phyloP scores from a whole-genome alignment of 192 early-diverging fungal genomes.

The Lunasporangiospora selenospora region DNA sequence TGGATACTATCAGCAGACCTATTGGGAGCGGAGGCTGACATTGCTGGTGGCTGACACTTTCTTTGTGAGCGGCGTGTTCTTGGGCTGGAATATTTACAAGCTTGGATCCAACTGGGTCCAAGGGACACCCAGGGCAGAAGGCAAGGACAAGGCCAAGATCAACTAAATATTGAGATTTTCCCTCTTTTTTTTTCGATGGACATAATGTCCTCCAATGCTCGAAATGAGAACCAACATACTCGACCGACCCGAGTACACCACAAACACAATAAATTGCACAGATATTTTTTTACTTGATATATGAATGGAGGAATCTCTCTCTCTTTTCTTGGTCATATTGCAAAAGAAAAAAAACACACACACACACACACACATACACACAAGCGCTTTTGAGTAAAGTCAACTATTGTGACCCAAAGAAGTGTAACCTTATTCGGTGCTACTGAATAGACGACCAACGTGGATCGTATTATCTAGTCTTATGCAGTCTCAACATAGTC shows the following conservation, averaged over 20 bases:
- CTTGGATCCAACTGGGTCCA: conserved; percentile 27
- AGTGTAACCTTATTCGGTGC: no score
- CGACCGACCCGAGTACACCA: no score
- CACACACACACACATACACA: no score
- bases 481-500: conserved; percentile 41
- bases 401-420: no score
- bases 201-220: no score
- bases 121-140: not conserved
- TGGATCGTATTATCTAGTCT: not conserved
- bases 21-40: conserved; percentile 39
- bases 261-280: no score
- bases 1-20: conserved; percentile 34
- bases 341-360: no score
- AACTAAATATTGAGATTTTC: conserved; percentile 14
- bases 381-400: no score
- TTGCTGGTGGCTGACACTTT: conserved; percentile 39
- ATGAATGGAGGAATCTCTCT: not conserved
- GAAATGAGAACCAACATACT: not conserved
- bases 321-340: not conserved
- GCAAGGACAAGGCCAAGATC: conserved; percentile 24
- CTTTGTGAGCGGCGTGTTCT: conserved; percentile 34
- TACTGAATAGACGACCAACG: no score
- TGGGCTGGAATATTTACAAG: conserved; percentile 49
- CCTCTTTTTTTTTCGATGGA: not conserved
- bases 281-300: no score